Percentiles rank a stretch among this genome's conserved stretches.
Conservation (phyloP, 2,329 filamentous ascomycete species). For the Aureobasidium sp. region DNA sequence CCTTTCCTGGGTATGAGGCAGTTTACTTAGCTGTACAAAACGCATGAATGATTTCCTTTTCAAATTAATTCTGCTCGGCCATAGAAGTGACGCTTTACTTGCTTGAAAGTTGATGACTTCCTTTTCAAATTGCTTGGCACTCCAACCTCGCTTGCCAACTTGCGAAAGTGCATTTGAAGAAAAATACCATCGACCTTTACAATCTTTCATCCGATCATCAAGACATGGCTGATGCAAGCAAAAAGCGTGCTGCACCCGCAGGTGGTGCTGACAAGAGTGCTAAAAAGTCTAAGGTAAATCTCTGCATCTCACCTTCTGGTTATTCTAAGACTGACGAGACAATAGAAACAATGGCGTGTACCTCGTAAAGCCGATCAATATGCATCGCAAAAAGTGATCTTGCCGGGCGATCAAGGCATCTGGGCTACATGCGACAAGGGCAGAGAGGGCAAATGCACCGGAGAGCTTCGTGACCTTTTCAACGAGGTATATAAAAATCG, state of each 20-base stretch:
- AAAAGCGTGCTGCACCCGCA: constrained; percentile 17
- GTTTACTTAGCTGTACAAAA: constrained; percentile 13
- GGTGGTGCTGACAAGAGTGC: not conserved
- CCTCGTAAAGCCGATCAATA: not conserved
- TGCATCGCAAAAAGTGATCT: constrained; percentile 35
- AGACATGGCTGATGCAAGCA: constrained; percentile 16
- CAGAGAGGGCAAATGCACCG: constrained; percentile 62
- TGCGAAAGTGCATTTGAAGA: not conserved
- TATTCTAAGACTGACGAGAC: not conserved
- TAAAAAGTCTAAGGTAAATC: constrained; percentile 17
- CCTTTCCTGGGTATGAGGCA: constrained; percentile 4
- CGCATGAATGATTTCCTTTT: constrained; percentile 13
- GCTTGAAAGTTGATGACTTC: not conserved
- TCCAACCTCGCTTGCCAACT: constrained; percentile 5
- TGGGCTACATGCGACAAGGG: constrained; percentile 71
- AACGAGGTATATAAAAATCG: constrained; percentile 34
- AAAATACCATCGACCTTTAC: not conserved
- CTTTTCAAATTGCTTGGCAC: not conserved
- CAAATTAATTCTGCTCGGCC: not conserved
- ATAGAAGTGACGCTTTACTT: not conserved
- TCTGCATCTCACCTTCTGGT: not conserved
- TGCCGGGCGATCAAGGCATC: constrained; percentile 64
- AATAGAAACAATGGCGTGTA: constrained; percentile 14
- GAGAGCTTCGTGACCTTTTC: constrained; percentile 60
- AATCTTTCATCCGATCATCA: not conserved